Evolutionary conservation across 2,329 filamentous ascomycete species (phyloP), one percentile per base, ranked within the genome.

Genomic region (Orbilia javanica): DNA sequence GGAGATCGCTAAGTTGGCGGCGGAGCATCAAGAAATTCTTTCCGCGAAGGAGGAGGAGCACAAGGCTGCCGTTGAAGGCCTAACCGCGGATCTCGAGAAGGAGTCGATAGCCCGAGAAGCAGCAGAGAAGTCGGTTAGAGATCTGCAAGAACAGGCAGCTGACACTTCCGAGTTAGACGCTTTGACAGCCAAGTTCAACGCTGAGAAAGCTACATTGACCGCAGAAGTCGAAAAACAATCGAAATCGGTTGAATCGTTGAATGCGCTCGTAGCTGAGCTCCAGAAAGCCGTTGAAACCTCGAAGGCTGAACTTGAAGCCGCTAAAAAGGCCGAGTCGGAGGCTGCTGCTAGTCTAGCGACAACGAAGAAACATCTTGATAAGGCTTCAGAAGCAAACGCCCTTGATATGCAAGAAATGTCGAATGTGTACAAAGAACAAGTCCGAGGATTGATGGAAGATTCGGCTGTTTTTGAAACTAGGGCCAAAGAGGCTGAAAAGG

Each of bases 351-450:
- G 48, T 18, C 29, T 73, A 15, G 11, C 55, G 13, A 57, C 64
- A 22, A 52, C 69, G 25, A 73, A 65, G 50, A 79, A 79, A 46
- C 46, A 57, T 3, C 63, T 74, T n/a, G 75, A 79, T 50, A 73
- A 79, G 60, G 69, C 69, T 3, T 36, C 63, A 2, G 75, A 79
- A 69, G 75, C 46, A 6, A 69, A 74, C n/a, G 75, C 69, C n/a
- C 34, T 68, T n/a, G 75, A 79, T 20, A 65, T 79, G 69, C 75
- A 79, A 25, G 69, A 79, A 69, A 74, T 70, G 57, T 65, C 75
- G 25, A 63, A 74, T 36, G 68, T 73, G 64, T 79, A 79, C 60
- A 73, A 79, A 55, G 64, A 66, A 42, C 68, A 74, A 39, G 62
- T 79, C 39, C 46, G 44, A 20, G 64, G 73, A 36, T 36, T 74